Conservation (phyloP, 2,329 filamentous ascomycete species). For the Gaeumannomyces sp. region DNA sequence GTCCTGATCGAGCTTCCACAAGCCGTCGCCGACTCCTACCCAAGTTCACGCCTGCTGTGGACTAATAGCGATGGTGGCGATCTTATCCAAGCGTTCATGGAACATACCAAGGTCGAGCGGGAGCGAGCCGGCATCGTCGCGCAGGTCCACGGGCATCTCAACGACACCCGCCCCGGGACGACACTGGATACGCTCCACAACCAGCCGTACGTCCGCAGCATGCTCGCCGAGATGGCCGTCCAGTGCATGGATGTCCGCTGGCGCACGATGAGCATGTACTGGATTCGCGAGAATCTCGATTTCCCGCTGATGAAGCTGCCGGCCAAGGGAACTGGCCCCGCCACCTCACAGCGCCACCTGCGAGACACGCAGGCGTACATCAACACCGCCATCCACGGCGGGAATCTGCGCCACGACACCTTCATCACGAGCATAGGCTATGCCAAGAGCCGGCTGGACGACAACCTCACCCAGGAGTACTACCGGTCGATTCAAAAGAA, state of each 20-base stretch:
- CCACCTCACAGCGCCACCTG: neutral
- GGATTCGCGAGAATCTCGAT: too few species aligned
- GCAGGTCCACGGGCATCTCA: neutral
- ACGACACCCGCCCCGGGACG: neutral
- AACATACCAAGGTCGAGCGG: neutral
- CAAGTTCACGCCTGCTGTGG: neutral
- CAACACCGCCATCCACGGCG: slow-evolving; percentile 2
- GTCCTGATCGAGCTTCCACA: neutral
- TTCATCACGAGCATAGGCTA: neutral
- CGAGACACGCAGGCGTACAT: neutral
- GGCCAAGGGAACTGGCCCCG: neutral
- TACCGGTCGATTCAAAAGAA: neutral
- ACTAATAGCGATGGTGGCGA: neutral
- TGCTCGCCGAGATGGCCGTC: neutral
- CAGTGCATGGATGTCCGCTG: slow-evolving; percentile 5
- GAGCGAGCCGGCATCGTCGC: neutral
- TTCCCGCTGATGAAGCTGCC: too few species aligned
- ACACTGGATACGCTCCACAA: neutral
- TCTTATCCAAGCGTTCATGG: neutral
- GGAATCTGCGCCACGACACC: slow-evolving; percentile 4
- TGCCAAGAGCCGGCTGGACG: neutral
- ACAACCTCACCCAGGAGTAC: neutral
- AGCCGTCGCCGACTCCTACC: neutral
- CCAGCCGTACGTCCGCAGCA: neutral
- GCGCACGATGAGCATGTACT: neutral